Base-by-base conservation (phyloP, 179 eudicot genomes). In the Actinidia chinensis region DNA sequence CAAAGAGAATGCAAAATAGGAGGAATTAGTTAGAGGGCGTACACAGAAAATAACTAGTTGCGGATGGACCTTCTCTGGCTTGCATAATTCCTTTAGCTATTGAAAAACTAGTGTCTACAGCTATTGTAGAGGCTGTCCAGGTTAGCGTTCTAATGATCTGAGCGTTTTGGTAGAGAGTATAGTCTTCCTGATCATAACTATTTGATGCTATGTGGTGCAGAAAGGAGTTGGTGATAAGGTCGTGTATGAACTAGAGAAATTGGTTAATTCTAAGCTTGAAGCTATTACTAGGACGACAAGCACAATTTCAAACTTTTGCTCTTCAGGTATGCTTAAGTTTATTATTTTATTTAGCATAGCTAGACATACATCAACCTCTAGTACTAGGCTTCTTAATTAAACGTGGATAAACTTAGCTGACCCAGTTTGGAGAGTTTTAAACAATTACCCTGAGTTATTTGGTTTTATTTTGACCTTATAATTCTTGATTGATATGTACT, bases 211-310 rank as follows among this genome's bases (percentile, higher is more conserved):
- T 85, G 51, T 77, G 71, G 10, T 71, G 68, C 90, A 95, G 99
- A 91, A 90, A 87, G 96, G 96, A 47, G 93, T 95, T 66, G 89
- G 90, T 77, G 99, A 95, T 68, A 95, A 94, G 89, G 91, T 96
- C 68, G 91, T 87, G 69, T 89, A 87, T 82, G 97, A 90, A 79
- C 83, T 95, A 60, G 97, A 93, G 51, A 95, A 88, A 85, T 90
- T 94, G 20, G 86, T 92, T 46, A 91, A 84, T 77, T 84, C 91
- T 63, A 95, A 91, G 82, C 85, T 95, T 76, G 99, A 94, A 86
- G 87, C 90, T 68, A 86, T 95, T 84, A 87, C 91, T 50, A 87
- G 97, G 84, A 98, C 91, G 67, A 94, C 98, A 89, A 87, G 78
- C 84, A 9, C 99, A 95, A 84, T 94, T 94, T 69, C 98, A 92